Conservation (phyloP, 2,329 filamentous ascomycete genomes). For the Fusarium tupiense region DNA sequence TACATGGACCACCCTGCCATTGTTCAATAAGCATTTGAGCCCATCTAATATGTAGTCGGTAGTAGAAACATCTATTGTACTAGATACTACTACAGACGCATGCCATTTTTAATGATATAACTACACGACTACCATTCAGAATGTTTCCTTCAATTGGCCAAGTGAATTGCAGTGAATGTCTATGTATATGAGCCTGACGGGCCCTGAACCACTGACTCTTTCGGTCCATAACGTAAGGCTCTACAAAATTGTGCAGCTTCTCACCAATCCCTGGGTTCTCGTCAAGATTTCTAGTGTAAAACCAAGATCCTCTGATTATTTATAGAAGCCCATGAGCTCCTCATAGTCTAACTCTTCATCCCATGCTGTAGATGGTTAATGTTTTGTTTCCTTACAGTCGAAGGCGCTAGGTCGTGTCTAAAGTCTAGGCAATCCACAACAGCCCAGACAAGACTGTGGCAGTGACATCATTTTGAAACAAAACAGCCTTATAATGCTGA, state of each 20-base stretch:
- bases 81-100: accelerated
- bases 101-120: no score
- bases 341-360: accelerated
- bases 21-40: neutral
- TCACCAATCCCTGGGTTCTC: neutral
- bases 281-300: neutral
- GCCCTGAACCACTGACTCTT: no score
- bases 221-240: accelerated
- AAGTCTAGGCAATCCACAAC: no score
- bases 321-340: neutral
- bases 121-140: no score
- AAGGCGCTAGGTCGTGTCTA: accelerated
- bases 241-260: neutral
- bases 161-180: neutral
- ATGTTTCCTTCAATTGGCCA: accelerated
- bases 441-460: no score
- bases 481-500: neutral
- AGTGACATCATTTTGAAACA: neutral
- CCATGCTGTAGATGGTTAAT: no score
- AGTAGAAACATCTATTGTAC: no score
- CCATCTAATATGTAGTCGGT: accelerated
- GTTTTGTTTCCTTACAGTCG: neutral
- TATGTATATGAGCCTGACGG: neutral
- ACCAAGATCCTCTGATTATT: neutral
- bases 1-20: neutral